A percentile compares a stretch with the other conserved stretches of the same genome.
These are phyloP conservation scores for Lasiosphaeria ovina DNA, from an alignment of 495 filamentous ascomycete genomes.

Conservation along the genomic window DNA sequence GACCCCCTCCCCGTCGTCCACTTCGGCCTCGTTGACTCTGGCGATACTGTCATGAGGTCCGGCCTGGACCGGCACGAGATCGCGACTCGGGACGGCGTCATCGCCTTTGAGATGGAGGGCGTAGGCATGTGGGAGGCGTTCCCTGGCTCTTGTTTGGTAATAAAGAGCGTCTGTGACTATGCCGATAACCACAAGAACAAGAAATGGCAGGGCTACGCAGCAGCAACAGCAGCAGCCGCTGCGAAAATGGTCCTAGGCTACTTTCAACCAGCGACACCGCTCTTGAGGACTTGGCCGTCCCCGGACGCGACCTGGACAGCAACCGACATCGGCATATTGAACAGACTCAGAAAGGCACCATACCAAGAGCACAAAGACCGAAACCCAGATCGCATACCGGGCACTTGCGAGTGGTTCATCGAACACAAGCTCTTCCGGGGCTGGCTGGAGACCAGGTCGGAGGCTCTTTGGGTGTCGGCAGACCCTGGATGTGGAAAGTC, in stretches of 20 bases:
- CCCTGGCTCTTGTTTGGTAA: slow-evolving; percentile 29
- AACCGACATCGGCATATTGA: slow-evolving; percentile 13
- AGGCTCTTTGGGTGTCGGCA: slow-evolving; percentile 50
- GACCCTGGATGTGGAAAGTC: slow-evolving; percentile 59
- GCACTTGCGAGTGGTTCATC: slow-evolving; percentile 46
- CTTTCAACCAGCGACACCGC: neutral
- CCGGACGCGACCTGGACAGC: neutral
- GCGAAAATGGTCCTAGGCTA: slow-evolving; percentile 14
- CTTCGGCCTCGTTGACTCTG: slow-evolving; percentile 26
- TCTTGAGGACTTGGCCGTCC: slow-evolving; percentile 2
- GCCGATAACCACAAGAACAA: slow-evolving; percentile 46
- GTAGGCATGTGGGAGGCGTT: slow-evolving; percentile 40
- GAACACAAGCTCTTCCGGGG: slow-evolving; percentile 30
- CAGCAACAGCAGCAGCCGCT: slow-evolving; percentile 34
- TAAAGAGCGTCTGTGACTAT: slow-evolving; percentile 46
- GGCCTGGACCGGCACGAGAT: slow-evolving; percentile 27
- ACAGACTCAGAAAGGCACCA: slow-evolving; percentile 16
- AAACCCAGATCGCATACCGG: slow-evolving; percentile 33
- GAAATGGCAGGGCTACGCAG: slow-evolving; percentile 40
- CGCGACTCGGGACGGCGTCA: slow-evolving; percentile 18
- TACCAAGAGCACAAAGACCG: slow-evolving; percentile 44
- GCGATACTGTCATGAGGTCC: slow-evolving; percentile 34
- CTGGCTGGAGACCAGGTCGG: slow-evolving; percentile 31
- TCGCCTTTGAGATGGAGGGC: slow-evolving; percentile 48
- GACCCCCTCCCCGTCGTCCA: slow-evolving; percentile 17